Conservation (phyloP, 2,329 filamentous ascomycete species). For the Colletotrichum destructivum region DNA sequence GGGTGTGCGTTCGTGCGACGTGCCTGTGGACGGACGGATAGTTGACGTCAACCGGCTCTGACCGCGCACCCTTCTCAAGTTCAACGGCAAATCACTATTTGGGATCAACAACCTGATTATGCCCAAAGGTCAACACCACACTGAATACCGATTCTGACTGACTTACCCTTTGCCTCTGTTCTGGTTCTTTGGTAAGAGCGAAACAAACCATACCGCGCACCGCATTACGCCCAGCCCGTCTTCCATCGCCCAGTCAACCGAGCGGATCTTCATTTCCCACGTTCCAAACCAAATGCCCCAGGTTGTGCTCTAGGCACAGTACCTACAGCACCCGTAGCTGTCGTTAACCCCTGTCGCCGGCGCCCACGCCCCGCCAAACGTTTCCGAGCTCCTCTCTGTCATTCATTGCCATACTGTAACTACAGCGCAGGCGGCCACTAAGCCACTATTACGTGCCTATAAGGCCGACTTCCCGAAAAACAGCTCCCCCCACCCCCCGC, state of each 20-base stretch:
- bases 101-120: neutral
- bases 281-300: neutral
- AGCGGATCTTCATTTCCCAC: constrained; percentile 19
- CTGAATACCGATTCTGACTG: neutral
- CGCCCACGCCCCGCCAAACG: constrained; percentile 20
- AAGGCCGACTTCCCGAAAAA: neutral
- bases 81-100: too few species aligned
- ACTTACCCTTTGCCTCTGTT: neutral
- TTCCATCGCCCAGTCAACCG: constrained; percentile 33
- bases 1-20: neutral
- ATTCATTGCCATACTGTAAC: neutral
- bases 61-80: neutral
- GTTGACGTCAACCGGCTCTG: constrained; percentile 8
- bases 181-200: neutral
- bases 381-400: neutral
- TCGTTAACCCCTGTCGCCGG: constrained; percentile 19
- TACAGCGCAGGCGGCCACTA: too few species aligned
- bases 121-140: neutral
- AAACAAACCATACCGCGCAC: constrained; percentile 5
- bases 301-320: neutral
- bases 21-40: neutral
- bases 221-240: neutral
- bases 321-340: neutral
- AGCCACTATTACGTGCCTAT: too few species aligned
- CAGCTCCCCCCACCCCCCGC: neutral